Evolutionary conservation across 2,329 filamentous ascomycete species (phyloP).

Genomic region (Raffaelea albimanens): DNA sequence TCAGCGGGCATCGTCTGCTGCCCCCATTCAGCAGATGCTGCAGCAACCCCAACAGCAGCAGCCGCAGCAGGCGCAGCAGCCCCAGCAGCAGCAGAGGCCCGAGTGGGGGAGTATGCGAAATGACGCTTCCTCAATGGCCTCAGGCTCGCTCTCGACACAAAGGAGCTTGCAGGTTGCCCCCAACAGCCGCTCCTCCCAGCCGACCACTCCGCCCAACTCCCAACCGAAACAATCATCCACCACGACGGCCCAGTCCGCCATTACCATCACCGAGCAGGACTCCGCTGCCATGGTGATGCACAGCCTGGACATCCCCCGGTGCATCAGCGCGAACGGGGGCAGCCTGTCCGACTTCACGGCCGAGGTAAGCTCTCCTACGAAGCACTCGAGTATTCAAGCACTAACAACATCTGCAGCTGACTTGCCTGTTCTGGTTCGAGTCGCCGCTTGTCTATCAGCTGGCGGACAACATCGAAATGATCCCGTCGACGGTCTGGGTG

Average conservation of each 20-base stretch:
- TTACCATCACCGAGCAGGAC: conserved; percentile 25
- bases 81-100: neutral
- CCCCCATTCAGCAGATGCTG: no score
- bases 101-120: neutral
- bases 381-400: neutral
- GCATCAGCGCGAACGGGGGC: conserved; percentile 67
- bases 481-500: conserved; percentile 28
- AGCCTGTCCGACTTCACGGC: conserved; percentile 77
- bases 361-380: conserved; percentile 45
- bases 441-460: conserved; percentile 67
- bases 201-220: conserved; percentile 27
- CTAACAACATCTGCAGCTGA: conserved; percentile 51
- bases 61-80: conserved; percentile 14
- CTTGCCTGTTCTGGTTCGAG: conserved; percentile 97
- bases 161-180: conserved; percentile 16
- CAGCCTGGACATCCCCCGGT: conserved; percentile 61
- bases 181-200: conserved; percentile 24
- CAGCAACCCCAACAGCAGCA: conserved; percentile 4
- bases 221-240: neutral
- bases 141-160: conserved; percentile 10
- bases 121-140: neutral
- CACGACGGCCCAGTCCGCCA: conserved; percentile 14
- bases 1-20: no score
- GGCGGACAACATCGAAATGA: conserved; percentile 52
- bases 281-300: conserved; percentile 39